phyloP scores from a whole-genome alignment of 2,329 filamentous ascomycete genomes.

The Thielaviopsis euricoi region DNA sequence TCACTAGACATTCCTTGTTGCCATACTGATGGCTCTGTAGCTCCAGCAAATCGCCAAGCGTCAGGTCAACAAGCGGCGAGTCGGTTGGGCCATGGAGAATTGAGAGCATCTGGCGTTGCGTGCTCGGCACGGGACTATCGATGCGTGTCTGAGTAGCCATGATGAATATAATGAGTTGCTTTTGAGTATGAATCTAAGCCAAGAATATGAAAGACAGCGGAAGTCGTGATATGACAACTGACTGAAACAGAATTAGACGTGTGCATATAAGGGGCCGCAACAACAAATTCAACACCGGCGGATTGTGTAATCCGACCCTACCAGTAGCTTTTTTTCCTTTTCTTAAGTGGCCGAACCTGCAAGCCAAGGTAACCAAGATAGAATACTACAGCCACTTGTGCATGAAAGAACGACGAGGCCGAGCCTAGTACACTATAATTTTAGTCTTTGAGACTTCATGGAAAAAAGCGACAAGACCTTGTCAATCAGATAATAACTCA shows the following conservation, averaged over 20 bases:
- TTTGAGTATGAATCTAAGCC: background rate
- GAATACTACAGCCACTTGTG: background rate
- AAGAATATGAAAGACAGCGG: background rate
- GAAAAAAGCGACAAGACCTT: background rate
- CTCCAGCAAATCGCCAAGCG: constrained; percentile 55
- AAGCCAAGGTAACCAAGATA: background rate
- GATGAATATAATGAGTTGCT: background rate
- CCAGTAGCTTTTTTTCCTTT: background rate
- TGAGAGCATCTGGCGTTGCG: constrained; percentile 28
- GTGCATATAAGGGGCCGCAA: background rate
- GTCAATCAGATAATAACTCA: background rate
- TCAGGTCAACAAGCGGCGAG: constrained; percentile 53
- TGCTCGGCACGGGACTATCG: constrained; percentile 17
- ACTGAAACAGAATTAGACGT: background rate
- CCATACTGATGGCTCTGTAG: constrained; percentile 52
- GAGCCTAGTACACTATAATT: background rate
- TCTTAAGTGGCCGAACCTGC: background rate
- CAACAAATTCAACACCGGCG: background rate
- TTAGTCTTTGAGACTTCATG: background rate
- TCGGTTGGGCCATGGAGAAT: constrained; percentile 52
- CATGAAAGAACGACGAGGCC: background rate
- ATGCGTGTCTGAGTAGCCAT: constrained; percentile 12
- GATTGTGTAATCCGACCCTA: background rate
- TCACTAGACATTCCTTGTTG: constrained; percentile 50
- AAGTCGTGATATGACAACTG: background rate